A percentile compares a stretch with the other conserved stretches of the same genome.
These are phyloP conservation scores for Aurantiochytrium sp. DNA, from an alignment of 108 stramenopile species.

Conservation along the genomic window DNA sequence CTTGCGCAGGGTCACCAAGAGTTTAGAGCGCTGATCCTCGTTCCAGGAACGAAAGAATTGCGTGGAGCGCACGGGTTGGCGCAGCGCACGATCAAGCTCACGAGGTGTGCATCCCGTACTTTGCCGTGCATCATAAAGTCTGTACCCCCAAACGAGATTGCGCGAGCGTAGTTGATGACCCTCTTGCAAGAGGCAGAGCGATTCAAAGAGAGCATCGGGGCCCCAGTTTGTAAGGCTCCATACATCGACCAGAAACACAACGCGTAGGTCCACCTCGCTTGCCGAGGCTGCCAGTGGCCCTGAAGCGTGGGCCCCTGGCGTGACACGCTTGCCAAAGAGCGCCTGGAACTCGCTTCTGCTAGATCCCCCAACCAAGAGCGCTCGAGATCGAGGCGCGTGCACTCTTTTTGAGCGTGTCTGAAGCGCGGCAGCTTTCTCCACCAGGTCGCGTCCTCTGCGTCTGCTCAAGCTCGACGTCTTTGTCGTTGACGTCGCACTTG, in stretches of 20 bases:
- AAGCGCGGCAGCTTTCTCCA: neutral
- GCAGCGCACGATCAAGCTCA: neutral
- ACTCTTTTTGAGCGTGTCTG: neutral
- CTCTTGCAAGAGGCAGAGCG: neutral
- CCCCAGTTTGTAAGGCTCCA: neutral
- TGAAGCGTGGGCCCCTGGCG: neutral
- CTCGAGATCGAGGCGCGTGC: neutral
- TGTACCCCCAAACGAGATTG: neutral
- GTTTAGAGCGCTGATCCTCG: neutral
- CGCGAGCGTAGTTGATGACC: neutral
- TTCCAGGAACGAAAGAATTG: neutral
- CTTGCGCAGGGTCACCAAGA: neutral
- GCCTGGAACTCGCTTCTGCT: neutral
- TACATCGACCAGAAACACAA: neutral
- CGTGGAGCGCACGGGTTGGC: neutral
- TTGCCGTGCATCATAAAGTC: neutral
- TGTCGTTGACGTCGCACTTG: no score
- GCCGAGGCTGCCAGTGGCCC: neutral
- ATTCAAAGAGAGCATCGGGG: neutral
- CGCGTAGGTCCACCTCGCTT: neutral
- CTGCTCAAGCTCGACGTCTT: neutral
- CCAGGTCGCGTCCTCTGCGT: neutral
- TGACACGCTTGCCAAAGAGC: neutral
- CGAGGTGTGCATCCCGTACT: neutral
- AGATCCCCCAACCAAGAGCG: neutral